A percentile compares a stretch with the other conserved stretches of the same genome.
These are phyloP conservation scores for Penicillium sumatraense DNA, from an alignment of 2,329 filamentous ascomycete species.

Conservation along the genomic window DNA sequence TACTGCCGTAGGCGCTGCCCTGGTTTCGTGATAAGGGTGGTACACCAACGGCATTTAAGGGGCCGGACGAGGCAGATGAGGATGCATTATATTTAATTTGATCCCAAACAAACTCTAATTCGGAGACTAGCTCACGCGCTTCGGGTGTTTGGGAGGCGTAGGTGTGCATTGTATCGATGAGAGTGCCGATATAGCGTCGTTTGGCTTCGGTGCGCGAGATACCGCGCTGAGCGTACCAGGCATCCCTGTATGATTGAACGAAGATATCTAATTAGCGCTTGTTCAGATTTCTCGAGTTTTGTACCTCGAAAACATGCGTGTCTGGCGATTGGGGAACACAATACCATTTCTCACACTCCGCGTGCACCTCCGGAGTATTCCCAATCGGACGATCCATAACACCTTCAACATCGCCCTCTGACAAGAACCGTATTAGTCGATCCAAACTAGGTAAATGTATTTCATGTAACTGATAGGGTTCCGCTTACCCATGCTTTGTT, in stretches of 20 bases:
- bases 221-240: conserved; percentile 87
- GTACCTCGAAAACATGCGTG: background rate
- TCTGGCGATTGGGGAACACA: background rate
- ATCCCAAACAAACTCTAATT: conserved; percentile 99
- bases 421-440: conserved; percentile 18
- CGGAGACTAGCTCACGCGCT: conserved; percentile 82
- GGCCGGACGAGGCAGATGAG: conserved; percentile 58
- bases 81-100: conserved; percentile 86
- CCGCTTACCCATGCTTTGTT: conserved; percentile 82
- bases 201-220: conserved; percentile 90
- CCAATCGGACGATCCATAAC: conserved; percentile 82
- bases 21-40: conserved; percentile 37
- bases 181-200: conserved; percentile 85
- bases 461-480: background rate
- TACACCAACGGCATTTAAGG: conserved; percentile 34
- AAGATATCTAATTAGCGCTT: background rate
- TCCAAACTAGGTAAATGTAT: background rate
- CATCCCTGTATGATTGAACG: conserved; percentile 64
- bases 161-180: conserved; percentile 96
- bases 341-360: conserved; percentile 70
- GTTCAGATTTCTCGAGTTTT: background rate
- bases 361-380: conserved; percentile 54
- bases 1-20: conserved; percentile 38
- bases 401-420: conserved; percentile 90
- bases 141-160: conserved; percentile 84